phyloP scores from a whole-genome alignment of 129 eudicot genomes.

The Pseudognaphalium luteoalbum region DNA sequence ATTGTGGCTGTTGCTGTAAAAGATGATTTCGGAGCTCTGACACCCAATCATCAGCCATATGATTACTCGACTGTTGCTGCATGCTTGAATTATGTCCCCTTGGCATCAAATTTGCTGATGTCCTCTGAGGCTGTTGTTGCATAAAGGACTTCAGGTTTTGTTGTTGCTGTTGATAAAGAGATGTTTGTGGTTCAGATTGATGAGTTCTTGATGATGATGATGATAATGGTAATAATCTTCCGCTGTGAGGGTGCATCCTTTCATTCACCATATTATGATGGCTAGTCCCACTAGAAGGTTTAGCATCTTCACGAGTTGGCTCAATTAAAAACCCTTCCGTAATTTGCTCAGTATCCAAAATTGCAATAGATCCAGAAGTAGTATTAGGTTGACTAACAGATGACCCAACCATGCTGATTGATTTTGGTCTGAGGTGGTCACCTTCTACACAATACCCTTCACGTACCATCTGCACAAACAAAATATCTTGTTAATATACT shows the following conservation, averaged over 20 bases:
- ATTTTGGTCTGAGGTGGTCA: slow-evolving; percentile 53
- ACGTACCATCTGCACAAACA: slow-evolving; percentile 56
- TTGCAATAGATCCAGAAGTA: slow-evolving; percentile 22
- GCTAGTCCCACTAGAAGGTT: slow-evolving; percentile 31
- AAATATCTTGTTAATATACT: background rate
- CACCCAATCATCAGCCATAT: slow-evolving; percentile 41
- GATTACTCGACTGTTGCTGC: slow-evolving; percentile 34
- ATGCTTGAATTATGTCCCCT: slow-evolving; percentile 51
- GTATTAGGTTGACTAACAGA: slow-evolving; percentile 43
- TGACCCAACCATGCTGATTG: slow-evolving; percentile 38
- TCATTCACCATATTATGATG: slow-evolving; percentile 34
- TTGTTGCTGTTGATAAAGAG: slow-evolving; percentile 15
- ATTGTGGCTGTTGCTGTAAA: slow-evolving; percentile 45
- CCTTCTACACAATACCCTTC: slow-evolving; percentile 62
- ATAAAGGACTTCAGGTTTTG: background rate
- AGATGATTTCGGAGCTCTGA: slow-evolving; percentile 50
- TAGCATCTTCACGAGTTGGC: slow-evolving; percentile 42
- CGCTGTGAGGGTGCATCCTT: slow-evolving; percentile 60
- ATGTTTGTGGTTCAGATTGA: slow-evolving; percentile 5
- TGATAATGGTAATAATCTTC: slow-evolving; percentile 26
- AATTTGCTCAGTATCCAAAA: slow-evolving; percentile 41
- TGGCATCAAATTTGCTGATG: slow-evolving; percentile 7
- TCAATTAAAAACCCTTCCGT: slow-evolving; percentile 35
- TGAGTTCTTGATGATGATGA: background rate
- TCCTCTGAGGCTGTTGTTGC: slow-evolving; percentile 5